Conservation (phyloP, 176 grass and related monocot species). For the Saccharum officinarum region DNA sequence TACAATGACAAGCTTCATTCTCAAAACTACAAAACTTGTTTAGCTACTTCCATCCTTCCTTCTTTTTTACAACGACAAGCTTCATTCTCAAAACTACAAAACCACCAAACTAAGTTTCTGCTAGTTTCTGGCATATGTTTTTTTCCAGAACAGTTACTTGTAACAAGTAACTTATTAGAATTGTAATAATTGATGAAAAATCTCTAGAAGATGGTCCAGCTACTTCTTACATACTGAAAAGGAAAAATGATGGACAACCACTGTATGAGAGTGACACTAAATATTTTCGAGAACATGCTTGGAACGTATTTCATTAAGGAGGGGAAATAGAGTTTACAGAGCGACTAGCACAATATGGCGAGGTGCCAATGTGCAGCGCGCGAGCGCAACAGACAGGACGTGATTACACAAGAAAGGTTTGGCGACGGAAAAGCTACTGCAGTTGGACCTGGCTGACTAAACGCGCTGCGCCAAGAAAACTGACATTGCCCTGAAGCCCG, state of each 20-base stretch:
- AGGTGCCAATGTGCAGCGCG: too few species aligned
- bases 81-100: background rate
- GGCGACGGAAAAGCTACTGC: too few species aligned
- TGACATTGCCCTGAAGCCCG: too few species aligned
- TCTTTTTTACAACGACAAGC: background rate
- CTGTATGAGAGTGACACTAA: background rate
- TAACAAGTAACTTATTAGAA: background rate
- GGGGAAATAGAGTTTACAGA: too few species aligned
- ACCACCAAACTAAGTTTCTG: background rate
- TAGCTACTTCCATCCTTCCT: background rate
- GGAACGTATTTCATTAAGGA: too few species aligned
- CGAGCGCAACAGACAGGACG: too few species aligned
- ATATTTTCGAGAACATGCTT: too few species aligned
- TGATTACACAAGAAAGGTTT: too few species aligned
- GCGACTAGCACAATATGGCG: too few species aligned
- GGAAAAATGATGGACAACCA: background rate
- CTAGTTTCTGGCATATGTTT: background rate
- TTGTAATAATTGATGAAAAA: background rate
- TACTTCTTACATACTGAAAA: background rate
- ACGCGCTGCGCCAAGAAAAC: too few species aligned
- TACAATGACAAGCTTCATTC: background rate
- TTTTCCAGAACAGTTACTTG: background rate
- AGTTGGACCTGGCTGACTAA: too few species aligned
- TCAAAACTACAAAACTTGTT: constrained; percentile 8
- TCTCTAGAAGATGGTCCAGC: background rate